Percentiles rank a stretch among this genome's conserved stretches.
These are phyloP conservation scores for Trypanosoma lewisi DNA, from an alignment of 208 protist genomes.

Conservation along the genomic window DNA sequence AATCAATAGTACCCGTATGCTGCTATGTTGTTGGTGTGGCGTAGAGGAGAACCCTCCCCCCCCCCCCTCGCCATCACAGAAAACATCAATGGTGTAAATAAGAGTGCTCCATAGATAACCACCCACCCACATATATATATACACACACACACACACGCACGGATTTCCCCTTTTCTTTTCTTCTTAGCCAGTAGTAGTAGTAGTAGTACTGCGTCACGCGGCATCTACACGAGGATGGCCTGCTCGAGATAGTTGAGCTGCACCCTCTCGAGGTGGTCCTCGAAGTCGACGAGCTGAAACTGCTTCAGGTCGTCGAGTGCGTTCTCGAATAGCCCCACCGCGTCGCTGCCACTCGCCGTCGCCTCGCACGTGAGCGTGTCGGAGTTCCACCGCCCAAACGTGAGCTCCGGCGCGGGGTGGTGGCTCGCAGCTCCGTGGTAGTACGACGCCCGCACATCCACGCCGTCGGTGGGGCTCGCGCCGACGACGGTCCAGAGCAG, in stretches of 20 bases:
- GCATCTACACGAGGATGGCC: slow-evolving; percentile 33
- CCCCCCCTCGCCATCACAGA: too few species aligned
- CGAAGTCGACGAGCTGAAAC: slow-evolving; percentile 79
- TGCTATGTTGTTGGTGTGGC: too few species aligned
- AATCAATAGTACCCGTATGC: too few species aligned
- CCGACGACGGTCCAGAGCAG: slow-evolving; percentile 37
- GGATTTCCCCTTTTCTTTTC: too few species aligned
- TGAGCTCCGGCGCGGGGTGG: slow-evolving; percentile 28
- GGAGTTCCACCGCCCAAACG: slow-evolving; percentile 75
- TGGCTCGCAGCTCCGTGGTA: slow-evolving; percentile 13
- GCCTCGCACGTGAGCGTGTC: slow-evolving; percentile 58
- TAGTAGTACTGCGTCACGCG: background rate
- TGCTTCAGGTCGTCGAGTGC: slow-evolving; percentile 73
- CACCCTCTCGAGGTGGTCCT: slow-evolving; percentile 84
- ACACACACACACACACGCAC: too few species aligned
- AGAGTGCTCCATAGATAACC: too few species aligned
- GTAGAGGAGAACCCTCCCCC: too few species aligned
- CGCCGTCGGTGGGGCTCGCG: slow-evolving; percentile 20
- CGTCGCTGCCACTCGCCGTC: slow-evolving; percentile 38
- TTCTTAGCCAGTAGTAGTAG: background rate
- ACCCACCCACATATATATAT: too few species aligned
- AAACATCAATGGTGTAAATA: too few species aligned
- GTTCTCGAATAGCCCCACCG: slow-evolving; percentile 58
- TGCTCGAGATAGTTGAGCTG: slow-evolving; percentile 79
- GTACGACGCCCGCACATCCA: slow-evolving; percentile 25